Evolutionary conservation across 805 yeast species (phyloP), one percentile per base, ranked within the genome.

Genomic region (Saturnispora ahearnii): DNA sequence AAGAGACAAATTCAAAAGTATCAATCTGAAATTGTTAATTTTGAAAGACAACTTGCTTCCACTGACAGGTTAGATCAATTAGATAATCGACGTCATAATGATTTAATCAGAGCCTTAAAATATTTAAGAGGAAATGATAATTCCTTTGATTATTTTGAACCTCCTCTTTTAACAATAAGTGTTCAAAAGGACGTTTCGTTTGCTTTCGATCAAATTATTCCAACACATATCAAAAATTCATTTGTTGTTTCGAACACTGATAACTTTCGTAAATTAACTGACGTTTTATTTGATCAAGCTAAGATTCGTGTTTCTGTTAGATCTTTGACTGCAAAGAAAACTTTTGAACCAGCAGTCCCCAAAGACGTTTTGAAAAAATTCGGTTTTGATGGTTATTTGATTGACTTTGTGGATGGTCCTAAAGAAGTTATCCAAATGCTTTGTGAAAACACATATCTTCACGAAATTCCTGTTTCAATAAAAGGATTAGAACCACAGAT

Each of bases 371-470:
- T 88, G 2, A 58, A 54, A 29, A 33, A 50, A 0, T 63, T 70
- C 22, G 96, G 96, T 0, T 89, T 93, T 63, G 96, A 86, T 49
- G 93, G 96, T 1, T 87, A 78, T 59, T 56, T 89, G 26, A 64
- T 76, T 2, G 96, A 93, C 57, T 78, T 78, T 54, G 59, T 91
- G 2, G 64, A 67, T 2, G 98, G 96, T 0, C 96, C 96, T 1
- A 59, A 64, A 5, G 75, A 76, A 9, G 95, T 91, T 1, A 61
- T 87, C 46, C 72, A 74, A 48, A 87, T 85, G 88, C 71, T 90
- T 31, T 79, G 84, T 55, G 81, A 77, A 53, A 66, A 66, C 34
- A 72, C 74, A 42, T 64, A 68, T 36, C 62, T 80, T 15, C 73
- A 79, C 53, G 62, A 64, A 48, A 77, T 87, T 29, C 96, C 97